A percentile compares a stretch with the other conserved stretches of the same genome.
Evolutionary conservation across 192 early-diverging fungal species (phyloP).

Genomic region (Mortierella antarctica): DNA sequence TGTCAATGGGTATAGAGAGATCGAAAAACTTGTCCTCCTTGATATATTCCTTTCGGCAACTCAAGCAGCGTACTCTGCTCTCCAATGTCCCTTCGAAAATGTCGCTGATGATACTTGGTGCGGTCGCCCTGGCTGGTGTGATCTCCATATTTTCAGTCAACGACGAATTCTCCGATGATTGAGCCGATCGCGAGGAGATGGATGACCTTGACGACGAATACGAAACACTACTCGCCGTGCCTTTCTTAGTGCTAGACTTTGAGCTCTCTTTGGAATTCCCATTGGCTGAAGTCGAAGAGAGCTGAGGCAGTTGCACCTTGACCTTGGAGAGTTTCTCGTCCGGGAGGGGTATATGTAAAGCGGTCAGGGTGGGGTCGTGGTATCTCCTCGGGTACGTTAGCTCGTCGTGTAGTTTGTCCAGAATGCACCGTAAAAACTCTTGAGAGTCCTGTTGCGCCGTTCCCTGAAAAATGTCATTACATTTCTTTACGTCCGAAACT

Average conservation of each 20-base stretch:
- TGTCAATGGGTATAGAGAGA: constrained; percentile 55
- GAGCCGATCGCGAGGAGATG: constrained; percentile 26
- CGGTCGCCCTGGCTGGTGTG: constrained; percentile 42
- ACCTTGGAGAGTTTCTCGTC: constrained; percentile 17
- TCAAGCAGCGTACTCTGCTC: constrained; percentile 49
- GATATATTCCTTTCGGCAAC: constrained; percentile 51
- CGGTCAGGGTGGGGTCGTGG: background rate
- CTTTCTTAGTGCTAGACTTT: constrained; percentile 11
- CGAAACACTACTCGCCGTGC: constrained; percentile 31
- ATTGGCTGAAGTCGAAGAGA: background rate
- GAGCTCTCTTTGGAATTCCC: background rate
- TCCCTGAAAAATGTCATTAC: constrained; percentile 51
- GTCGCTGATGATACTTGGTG: constrained; percentile 52
- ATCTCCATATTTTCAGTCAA: constrained; percentile 43
- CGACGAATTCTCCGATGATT: constrained; percentile 38
- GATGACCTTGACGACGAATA: constrained; percentile 42
- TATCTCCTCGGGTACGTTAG: constrained; percentile 49
- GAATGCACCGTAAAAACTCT: constrained; percentile 55
- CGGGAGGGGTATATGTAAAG: constrained; percentile 22
- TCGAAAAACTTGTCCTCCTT: constrained; percentile 60
- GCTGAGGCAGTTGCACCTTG: constrained; percentile 11
- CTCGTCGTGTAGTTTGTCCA: constrained; percentile 56
- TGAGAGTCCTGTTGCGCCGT: constrained; percentile 53
- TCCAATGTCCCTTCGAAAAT: constrained; percentile 55
- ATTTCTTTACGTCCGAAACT: constrained; percentile 51